Evolutionary conservation across 2,329 filamentous ascomycete genomes (phyloP).

Genomic region (Colletotrichum sp.): DNA sequence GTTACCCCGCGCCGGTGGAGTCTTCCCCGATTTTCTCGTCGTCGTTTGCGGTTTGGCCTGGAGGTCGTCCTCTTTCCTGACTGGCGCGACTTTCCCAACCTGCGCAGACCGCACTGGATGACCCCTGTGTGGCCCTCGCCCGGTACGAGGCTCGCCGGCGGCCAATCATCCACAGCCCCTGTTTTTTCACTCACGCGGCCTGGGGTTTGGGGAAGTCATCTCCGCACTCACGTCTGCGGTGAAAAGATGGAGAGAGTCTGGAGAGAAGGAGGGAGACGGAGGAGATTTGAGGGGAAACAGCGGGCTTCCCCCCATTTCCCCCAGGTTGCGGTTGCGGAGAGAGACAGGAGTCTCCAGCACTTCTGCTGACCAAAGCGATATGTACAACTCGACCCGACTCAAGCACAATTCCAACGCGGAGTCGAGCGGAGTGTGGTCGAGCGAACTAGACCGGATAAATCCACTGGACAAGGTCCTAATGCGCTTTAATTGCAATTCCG

Average conservation of each 20-base stretch:
- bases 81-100: background rate
- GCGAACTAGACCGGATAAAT: background rate
- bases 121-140: background rate
- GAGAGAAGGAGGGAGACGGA: background rate
- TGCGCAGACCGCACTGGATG: background rate
- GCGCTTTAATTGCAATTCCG: background rate
- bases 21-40: conserved; percentile 7
- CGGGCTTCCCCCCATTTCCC: background rate
- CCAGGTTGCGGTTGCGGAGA: conserved; percentile 5
- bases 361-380: background rate
- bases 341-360: background rate
- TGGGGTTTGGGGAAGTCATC: conserved; percentile 11
- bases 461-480: background rate
- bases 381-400: background rate
- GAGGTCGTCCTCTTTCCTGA: background rate
- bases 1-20: conserved; percentile 19
- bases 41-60: background rate
- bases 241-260: background rate
- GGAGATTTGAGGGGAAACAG: conserved; percentile 8
- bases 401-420: background rate
- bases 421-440: background rate
- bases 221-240: conserved; percentile 2
- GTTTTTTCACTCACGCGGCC: background rate
- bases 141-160: background rate
- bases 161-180: background rate